Evolutionary conservation across 805 yeast species (phyloP), one percentile per base, ranked within the genome.

Genomic region (Barnettozyma pratensis): DNA sequence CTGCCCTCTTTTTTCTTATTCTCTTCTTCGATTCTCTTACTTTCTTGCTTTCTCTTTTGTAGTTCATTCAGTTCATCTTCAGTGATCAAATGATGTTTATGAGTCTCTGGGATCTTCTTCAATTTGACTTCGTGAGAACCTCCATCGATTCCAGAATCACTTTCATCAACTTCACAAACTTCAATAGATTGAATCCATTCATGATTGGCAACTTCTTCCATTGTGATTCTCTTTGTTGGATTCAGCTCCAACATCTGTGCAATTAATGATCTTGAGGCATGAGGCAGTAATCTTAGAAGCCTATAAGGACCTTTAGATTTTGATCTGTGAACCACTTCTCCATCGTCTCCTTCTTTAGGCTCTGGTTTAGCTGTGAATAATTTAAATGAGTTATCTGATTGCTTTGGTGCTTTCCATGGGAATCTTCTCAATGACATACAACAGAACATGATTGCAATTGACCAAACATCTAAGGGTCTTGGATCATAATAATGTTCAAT

Each of bases 341-440:
- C 48, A 28, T 41, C 46, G 6, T 47, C 53, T 7, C 29, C 30
- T 38, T 49, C 52, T 32, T 49, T 49, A 7, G 48, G 55, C 39
- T 68, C 73, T 1, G 74, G 73, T 31, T 63, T 62, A 38, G 69
- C 67, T n/a, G 75, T 68, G 61, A 85, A 92, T 52, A 87, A 74
- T 49, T 80, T 76, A 70, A 76, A 92, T 5, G 94, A 82, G 46
- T 81, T 81, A 64, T 91, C 97, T 6, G 80, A 70, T 28, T 71
- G 67, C 55, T 84, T 82, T n/a, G 97, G 97, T 3, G 91, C 78
- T 64, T 89, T 89, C 99, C 99, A 92, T 1, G 99, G 98, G 68
- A 92, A 92, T 51, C 96, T 70, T 56, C 85, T 79, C 55, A 91
- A 70, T 3, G 85, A 74, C 91, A 90, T 87, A 68, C 98, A 91